Evolutionary conservation across 306 rosid genomes (phyloP), one percentile per base, ranked within the genome.

Genomic region (Castanospermum australe): DNA sequence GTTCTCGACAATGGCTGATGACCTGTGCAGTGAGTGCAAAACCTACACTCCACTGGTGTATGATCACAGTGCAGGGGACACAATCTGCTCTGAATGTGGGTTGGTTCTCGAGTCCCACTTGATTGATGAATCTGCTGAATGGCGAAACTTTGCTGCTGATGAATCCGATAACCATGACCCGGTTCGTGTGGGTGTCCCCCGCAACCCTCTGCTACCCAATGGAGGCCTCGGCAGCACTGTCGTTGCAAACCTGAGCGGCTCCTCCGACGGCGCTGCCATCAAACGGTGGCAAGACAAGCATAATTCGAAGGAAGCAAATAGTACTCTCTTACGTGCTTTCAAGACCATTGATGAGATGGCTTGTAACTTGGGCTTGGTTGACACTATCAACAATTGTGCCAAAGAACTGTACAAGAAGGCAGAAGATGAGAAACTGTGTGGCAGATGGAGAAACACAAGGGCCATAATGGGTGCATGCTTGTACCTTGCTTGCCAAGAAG

Each of bases 1-100:
- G n/a, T n/a, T n/a, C 61, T 0, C 28, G n/a, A 0, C 22, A 18
- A 73, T 65, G 74, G 42, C 25, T 0, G 44, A 60, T 0, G 51
- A 8, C 17, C 36, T 4, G 21, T 83, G 86, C 5, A 0, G 5
- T 2, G 64, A 55, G 4, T 83, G 80, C 73, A 48, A 57, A 17
- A 0, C 54, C 22, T 2, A n/a, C 15, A 35, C 76, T 4, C 5
- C 60, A 0, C 2, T 74, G 1, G 72, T 78, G 18, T 20, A 24
- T 8, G 83, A 83, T 48, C 72, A 57, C 61, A 12, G 0, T 0
- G 9, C 50, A 1, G 82, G 79, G 9, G 50, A 76, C 79, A 51
- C 54, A 10, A 70, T 82, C 18, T 82, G 86, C 75, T 38, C 55
- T 7, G 63, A 50, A 5, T 70, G 86, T 59, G 82, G 86, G 14